Evolutionary conservation across 768 basidiomycete species (phyloP).

Genomic region (Paxillus involutus): DNA sequence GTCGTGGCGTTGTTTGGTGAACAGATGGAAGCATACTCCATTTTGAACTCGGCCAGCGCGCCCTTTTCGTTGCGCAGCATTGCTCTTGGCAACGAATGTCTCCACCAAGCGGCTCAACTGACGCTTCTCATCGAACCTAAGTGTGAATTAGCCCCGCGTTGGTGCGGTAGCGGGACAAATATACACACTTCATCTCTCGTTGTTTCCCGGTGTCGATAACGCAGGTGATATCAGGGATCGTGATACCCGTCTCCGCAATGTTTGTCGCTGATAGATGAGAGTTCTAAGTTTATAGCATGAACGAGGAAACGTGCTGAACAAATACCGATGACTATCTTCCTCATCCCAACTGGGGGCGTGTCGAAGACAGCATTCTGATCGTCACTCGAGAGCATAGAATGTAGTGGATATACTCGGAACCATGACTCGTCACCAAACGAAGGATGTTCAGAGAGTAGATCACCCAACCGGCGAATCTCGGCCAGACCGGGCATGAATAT

Average conservation of each 20-base stretch:
- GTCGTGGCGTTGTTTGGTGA: slow-evolving; percentile 86
- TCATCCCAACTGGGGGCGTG: slow-evolving; percentile 70
- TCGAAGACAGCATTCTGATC: slow-evolving; percentile 91
- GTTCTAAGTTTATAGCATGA: background rate
- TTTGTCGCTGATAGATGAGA: slow-evolving; percentile 63
- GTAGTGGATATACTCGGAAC: slow-evolving; percentile 83
- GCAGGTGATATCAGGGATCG: slow-evolving; percentile 96
- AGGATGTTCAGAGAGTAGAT: slow-evolving; percentile 74
- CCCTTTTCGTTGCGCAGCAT: slow-evolving; percentile 86
- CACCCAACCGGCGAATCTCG: slow-evolving; percentile 88
- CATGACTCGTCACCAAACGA: slow-evolving; percentile 59
- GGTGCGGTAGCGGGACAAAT: background rate
- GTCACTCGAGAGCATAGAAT: slow-evolving; percentile 92
- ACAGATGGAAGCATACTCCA: slow-evolving; percentile 94
- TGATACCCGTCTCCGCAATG: slow-evolving; percentile 96
- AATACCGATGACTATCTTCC: slow-evolving; percentile 94
- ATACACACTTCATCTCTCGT: slow-evolving; percentile 79
- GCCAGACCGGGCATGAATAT: slow-evolving; percentile 95
- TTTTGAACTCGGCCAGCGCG: slow-evolving; percentile 88
- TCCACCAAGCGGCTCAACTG: slow-evolving; percentile 91
- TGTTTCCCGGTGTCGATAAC: slow-evolving; percentile 95
- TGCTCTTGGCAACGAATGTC: slow-evolving; percentile 88
- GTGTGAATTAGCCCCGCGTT: slow-evolving; percentile 1
- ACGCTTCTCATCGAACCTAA: slow-evolving; percentile 93
- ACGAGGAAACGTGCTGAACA: background rate